These are phyloP conservation scores for Crucihimalaya himalaica DNA, from an alignment of 345 rosid genomes.

Conservation along the genomic window DNA sequence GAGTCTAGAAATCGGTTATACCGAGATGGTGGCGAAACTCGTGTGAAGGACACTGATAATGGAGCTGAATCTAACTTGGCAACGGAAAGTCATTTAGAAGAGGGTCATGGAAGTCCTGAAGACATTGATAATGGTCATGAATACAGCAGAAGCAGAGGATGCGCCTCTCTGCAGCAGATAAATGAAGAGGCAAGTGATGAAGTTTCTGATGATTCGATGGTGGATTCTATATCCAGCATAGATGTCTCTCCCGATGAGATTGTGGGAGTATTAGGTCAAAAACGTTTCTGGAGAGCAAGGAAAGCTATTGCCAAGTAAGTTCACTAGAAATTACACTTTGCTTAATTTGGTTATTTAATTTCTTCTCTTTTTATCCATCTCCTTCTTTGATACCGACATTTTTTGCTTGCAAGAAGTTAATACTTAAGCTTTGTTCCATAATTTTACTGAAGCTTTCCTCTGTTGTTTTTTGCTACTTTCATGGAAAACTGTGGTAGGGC, in stretches of 20 bases:
- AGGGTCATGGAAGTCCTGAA: slow-evolving; percentile 39
- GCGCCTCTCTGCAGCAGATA: slow-evolving; percentile 35
- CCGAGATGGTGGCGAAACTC: slow-evolving; percentile 24
- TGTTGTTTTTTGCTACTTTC: neutral
- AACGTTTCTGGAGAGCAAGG: slow-evolving; percentile 93
- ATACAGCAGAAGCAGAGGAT: slow-evolving; percentile 36
- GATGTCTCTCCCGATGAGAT: slow-evolving; percentile 83
- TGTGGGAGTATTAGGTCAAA: slow-evolving; percentile 85
- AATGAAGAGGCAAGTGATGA: slow-evolving; percentile 59
- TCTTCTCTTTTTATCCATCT: neutral
- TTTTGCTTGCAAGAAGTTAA: neutral
- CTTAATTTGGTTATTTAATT: neutral
- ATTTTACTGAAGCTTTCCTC: slow-evolving; percentile 16
- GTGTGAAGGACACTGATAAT: slow-evolving; percentile 37
- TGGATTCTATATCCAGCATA: slow-evolving; percentile 60
- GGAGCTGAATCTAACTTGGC: slow-evolving; percentile 35
- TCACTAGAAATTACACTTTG: neutral
- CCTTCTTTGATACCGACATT: neutral
- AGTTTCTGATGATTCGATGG: slow-evolving; percentile 59
- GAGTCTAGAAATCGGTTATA: slow-evolving; percentile 38
- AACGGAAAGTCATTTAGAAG: slow-evolving; percentile 37
- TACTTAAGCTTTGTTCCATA: neutral
- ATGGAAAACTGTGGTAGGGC: neutral
- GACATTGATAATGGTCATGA: slow-evolving; percentile 43
- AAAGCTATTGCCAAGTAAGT: slow-evolving; percentile 87